Evolutionary conservation across 768 basidiomycete species (phyloP).

Genomic region (Paxillus involutus): DNA sequence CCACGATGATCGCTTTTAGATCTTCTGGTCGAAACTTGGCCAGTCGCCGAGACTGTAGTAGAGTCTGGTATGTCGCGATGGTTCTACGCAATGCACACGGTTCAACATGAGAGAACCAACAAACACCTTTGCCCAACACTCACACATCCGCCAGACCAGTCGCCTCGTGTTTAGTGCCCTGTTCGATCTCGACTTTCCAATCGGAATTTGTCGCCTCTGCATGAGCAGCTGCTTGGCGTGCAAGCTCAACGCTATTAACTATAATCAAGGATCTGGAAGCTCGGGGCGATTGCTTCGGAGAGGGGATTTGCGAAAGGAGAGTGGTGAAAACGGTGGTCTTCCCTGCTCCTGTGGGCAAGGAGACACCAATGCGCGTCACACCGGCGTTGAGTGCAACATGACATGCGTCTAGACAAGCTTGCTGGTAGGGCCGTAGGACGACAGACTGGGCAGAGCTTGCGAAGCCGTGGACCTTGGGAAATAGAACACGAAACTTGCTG

Average conservation of each 20-base stretch:
- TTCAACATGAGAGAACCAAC: not conserved
- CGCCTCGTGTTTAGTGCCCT: conserved; percentile 72
- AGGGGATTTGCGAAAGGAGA: conserved; percentile 63
- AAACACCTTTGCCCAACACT: conserved; percentile 2
- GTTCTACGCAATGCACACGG: conserved; percentile 46
- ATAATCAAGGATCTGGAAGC: conserved; percentile 73
- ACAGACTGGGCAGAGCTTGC: conserved; percentile 20
- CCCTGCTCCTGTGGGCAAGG: conserved; percentile 79
- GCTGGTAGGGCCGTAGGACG: conserved; percentile 83
- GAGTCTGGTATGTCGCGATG: conserved; percentile 87
- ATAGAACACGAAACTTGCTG: not conserved
- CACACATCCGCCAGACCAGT: conserved; percentile 86
- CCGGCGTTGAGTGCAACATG: conserved; percentile 67
- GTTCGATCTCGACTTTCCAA: conserved; percentile 90
- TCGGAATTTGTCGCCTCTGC: conserved; percentile 64
- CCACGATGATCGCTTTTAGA: conserved; percentile 79
- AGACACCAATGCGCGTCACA: conserved; percentile 77
- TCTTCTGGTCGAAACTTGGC: conserved; percentile 69
- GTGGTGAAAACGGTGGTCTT: conserved; percentile 94
- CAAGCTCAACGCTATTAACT: conserved; percentile 89
- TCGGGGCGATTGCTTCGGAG: conserved; percentile 40
- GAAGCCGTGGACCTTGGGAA: conserved; percentile 6
- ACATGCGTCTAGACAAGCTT: conserved; percentile 76
- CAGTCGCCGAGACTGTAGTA: conserved; percentile 61
- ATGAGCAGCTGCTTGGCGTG: conserved; percentile 79